Evolutionary conservation across 805 yeast species (phyloP), one percentile per base, ranked within the genome.

Genomic region (Metschnikowia dekortorum): DNA sequence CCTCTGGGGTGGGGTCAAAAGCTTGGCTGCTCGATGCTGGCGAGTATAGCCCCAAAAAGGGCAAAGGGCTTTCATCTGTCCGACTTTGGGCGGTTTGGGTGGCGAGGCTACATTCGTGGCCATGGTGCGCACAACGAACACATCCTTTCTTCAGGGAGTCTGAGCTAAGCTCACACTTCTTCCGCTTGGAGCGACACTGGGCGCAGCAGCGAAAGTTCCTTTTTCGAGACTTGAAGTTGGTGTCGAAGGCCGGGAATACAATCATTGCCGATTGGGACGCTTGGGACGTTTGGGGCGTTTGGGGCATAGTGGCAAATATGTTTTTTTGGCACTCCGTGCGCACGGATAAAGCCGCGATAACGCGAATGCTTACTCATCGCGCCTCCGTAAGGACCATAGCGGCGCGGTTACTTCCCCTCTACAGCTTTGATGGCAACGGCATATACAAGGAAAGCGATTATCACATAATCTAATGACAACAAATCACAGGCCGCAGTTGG

Each of bases 231-330:
- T 75, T 66, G 55, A 69, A 71, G 50, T 61, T 69, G 16, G 62
- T 68, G 54, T 73, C 66, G 57, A 72, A 70, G 11, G 76, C 76
- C 4, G 76, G 76, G 47, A 71, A 71, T 44, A 71, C 77, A 57
- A 67, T 64, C 73, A 71, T 70, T 9, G n/a, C 22, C 6, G 42
- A 16, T n/a, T 14, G n/a, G 26, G n/a, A 9, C 14, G 13, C 26
- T 13, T 14, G n/a, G 26, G 14, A 9, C 14, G 13, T n/a, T n/a
- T 14, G n/a, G 26, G 14, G 6, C 14, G 13, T n/a, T 14, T 7
- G 22, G 26, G 26, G n/a, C 7, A 13, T 3, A 13, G 30, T 10
- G 29, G 39, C 26, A 16, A 36, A 36, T 9, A 4, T 22, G 5
- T 4, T 4, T 22, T 16, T 22, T 22, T 22, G 22, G 22, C 22